Base-by-base conservation (phyloP, 768 basidiomycete genomes). In the Pleurotus djamor region DNA sequence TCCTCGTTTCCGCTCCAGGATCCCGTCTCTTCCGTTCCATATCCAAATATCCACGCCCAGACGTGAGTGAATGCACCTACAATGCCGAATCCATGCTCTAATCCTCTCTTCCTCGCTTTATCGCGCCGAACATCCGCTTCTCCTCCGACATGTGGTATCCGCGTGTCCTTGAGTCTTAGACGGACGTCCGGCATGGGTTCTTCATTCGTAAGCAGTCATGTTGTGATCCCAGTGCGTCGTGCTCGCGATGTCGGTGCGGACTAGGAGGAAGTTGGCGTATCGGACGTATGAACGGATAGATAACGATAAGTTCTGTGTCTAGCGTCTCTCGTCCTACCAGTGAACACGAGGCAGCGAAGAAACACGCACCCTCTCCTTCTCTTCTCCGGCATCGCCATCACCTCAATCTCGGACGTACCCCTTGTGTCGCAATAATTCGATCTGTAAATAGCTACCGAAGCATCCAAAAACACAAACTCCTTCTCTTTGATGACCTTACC, bases 181-280 rank as follows among this genome's bases (percentile, higher is more conserved):
- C n/a, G 16, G 12, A 16, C 17, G 13, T 12, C 21, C 21, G 21
- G 45, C n/a, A 7, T 47, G 45, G 38, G 9, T 41, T 41, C 10
- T n/a, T 9, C n/a, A n/a, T 41, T 9, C n/a, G 38, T 41, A n/a
- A 10, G 38, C 16, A 28, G 52, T 16, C 17, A 37, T 35, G 33
- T 28, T 44, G 9, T 17, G 32, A 28, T 32, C n/a, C 38, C 6
- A 21, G 37, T 44, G 54, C 54, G 54, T 56, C 38, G 14, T 56
- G 33, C 35, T 56, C 54, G 54, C 54, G 54, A 56, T 56, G 54
- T 41, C 54, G 54, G 54, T 44, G 41, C 54, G 54, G 41, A 54
- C 41, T 47, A 12, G 16, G 54, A 36, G 51, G 51, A 34, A 7
- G 51, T 8, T 14, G 54, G 54, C 14, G 54, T 56, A 16, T 10